Evolutionary conservation across 2,329 filamentous ascomycete genomes (phyloP), one percentile per base, ranked within the genome.

Genomic region (Verticillium zaregamsianum): DNA sequence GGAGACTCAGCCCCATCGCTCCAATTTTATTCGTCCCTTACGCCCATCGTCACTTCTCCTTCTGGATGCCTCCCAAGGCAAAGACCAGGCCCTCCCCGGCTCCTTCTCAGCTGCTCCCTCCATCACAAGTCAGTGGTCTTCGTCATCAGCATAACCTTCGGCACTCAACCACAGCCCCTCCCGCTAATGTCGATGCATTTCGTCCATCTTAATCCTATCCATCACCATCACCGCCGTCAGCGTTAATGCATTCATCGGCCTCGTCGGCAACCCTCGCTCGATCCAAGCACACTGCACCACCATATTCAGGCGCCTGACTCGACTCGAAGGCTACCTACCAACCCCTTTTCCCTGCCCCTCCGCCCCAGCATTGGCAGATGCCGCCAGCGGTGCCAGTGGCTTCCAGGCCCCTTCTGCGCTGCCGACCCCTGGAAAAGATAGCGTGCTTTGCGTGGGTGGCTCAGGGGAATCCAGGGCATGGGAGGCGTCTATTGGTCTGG

Each of bases 21-120:
- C 45, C 45, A 32, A 59, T 59, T 39, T 59, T 31, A 55, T 59
- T 54, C 40, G 58, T 59, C 57, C 20, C 58, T 45, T 49, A 25
- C 14, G 17, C 25, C 45, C 45, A 40, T 49, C 45, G 45, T 49
- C 45, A 49, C 45, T 49, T 49, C 45, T 49, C 45, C n/a, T 49
- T 49, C 45, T 49, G 45, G 45, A 49, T 25, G 8, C 20, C 20
- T 49, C 45, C 39, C 45, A 49, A n/a, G 20, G 45, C 45, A 49
- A 14, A n/a, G 45, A 49, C 45, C 45, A 49, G 45, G 45, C 17
- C 45, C 45, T 49, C 45, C 45, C 45, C 45, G n/a, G 45, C 5
- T 11, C 17, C 45, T 49, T 25, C 20, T 23, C 45, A 49, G 45
- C 45, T 49, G 23, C 45, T 49, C 45, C 45, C 20, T 49, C 17